Evolutionary conservation across 169 alveolate genomes (phyloP).

Genomic region (Plasmodium falciparum): DNA sequence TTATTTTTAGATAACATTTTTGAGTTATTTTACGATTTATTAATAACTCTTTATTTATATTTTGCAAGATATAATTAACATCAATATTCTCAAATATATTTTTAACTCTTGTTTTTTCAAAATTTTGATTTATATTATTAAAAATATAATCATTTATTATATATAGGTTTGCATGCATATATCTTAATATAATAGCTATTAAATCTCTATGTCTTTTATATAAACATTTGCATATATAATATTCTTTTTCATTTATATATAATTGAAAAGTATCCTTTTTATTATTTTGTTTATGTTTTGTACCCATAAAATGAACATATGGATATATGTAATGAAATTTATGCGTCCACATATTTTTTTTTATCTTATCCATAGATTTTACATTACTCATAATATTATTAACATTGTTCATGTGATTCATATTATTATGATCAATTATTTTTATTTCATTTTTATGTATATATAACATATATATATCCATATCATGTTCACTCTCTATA

Average conservation of each 20-base stretch:
- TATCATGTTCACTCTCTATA: conserved; percentile 30
- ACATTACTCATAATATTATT: too few species aligned
- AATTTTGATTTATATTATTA: conserved; percentile 43
- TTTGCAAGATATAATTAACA: conserved; percentile 35
- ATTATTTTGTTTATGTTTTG: too few species aligned
- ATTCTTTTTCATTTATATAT: conserved; percentile 23
- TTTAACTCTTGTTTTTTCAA: conserved; percentile 21
- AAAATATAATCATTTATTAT: conserved; percentile 53
- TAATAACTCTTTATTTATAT: conserved; percentile 45
- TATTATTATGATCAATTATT: conserved; percentile 26
- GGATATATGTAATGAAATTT: conserved; percentile 49
- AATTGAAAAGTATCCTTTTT: conserved; percentile 5
- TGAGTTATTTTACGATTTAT: conserved; percentile 24
- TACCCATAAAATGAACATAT: conserved; percentile 13
- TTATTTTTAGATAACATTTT: conserved; percentile 14
- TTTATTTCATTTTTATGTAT: conserved; percentile 59
- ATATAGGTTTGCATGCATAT: conserved; percentile 62
- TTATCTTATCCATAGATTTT: too few species aligned
- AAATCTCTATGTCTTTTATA: conserved; percentile 59
- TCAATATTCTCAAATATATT: conserved; percentile 55
- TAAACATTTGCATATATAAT: conserved; percentile 42
- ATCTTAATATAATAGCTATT: conserved; percentile 37
- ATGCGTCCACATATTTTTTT: conserved; percentile 35
- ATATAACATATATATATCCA: conserved; percentile 27
- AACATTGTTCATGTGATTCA: background rate